These are phyloP conservation scores for Pelargonium myrrhifolium DNA, from an alignment of 441 rosid genomes.

Conservation along the genomic window DNA sequence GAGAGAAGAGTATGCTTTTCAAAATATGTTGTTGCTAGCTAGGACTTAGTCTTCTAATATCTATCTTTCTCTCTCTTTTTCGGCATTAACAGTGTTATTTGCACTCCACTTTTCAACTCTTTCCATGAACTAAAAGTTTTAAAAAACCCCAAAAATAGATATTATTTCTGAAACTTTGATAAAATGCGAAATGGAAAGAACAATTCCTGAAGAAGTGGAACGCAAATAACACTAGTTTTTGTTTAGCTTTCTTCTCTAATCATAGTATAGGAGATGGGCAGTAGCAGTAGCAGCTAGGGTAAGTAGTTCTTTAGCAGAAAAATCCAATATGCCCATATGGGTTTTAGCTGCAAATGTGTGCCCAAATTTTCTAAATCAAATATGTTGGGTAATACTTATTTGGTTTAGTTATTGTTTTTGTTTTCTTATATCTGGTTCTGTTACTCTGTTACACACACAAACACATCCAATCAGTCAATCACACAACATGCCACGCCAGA, in stretches of 20 bases:
- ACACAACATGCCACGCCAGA: background rate
- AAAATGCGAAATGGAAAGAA: background rate
- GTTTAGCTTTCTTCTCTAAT: slow-evolving; percentile 12
- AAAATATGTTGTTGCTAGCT: slow-evolving; percentile 14
- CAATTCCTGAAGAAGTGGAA: slow-evolving; percentile 30
- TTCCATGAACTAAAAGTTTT: background rate
- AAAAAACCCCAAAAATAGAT: background rate
- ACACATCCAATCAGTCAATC: background rate
- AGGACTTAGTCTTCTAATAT: slow-evolving; percentile 20
- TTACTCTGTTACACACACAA: background rate
- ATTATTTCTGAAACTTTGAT: background rate
- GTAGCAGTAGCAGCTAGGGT: slow-evolving; percentile 12
- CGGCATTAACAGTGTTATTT: slow-evolving; percentile 45
- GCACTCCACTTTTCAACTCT: slow-evolving; percentile 44
- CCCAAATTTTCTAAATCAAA: slow-evolving; percentile 1
- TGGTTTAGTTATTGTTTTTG: background rate
- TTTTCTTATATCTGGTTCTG: background rate
- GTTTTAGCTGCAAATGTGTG: background rate
- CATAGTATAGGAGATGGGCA: slow-evolving; percentile 30
- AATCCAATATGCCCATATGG: slow-evolving; percentile 16
- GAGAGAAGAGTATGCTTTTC: too few relatives aligned
- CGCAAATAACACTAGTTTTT: slow-evolving; percentile 40
- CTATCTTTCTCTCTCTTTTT: slow-evolving; percentile 9
- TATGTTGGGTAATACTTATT: background rate
- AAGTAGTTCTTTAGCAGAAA: slow-evolving; percentile 27